phyloP scores from a whole-genome alignment of 192 early-diverging fungal species.

The Oehlia diaphana region DNA sequence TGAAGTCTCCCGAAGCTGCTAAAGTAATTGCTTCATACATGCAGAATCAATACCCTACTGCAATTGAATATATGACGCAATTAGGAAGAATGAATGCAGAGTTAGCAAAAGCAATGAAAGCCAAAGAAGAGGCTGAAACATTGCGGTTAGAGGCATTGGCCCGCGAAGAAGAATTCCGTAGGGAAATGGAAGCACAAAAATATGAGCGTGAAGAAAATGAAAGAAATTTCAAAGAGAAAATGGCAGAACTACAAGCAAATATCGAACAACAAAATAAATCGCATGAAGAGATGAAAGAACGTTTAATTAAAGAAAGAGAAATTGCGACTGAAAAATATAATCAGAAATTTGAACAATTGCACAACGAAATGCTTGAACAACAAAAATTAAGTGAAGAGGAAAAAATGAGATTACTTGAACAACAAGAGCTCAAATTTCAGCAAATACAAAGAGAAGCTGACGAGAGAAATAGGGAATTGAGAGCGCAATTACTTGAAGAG shows the following conservation, averaged over 20 bases:
- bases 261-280: not conserved
- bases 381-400: not conserved
- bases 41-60: too few relatives aligned
- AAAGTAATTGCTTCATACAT: too few relatives aligned
- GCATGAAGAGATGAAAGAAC: not conserved
- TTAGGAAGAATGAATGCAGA: too few relatives aligned
- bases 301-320: not conserved
- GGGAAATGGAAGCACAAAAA: too few relatives aligned
- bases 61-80: too few relatives aligned
- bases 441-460: not conserved
- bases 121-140: too few relatives aligned
- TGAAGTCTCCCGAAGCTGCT: too few relatives aligned
- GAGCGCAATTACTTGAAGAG: not conserved
- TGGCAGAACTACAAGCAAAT: not conserved
- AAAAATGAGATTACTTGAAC: not conserved
- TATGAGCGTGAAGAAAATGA: not conserved
- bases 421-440: not conserved
- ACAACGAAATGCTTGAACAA: not conserved
- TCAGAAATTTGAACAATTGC: too few relatives aligned
- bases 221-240: not conserved
- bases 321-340: not conserved
- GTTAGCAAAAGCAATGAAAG: too few relatives aligned
- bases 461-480: not conserved
- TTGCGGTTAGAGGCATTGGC: too few relatives aligned
- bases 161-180: too few relatives aligned